Evolutionary conservation across 106 monocot species (phyloP), one percentile per base, ranked within the genome.

Genomic region (Chionographis japonica): DNA sequence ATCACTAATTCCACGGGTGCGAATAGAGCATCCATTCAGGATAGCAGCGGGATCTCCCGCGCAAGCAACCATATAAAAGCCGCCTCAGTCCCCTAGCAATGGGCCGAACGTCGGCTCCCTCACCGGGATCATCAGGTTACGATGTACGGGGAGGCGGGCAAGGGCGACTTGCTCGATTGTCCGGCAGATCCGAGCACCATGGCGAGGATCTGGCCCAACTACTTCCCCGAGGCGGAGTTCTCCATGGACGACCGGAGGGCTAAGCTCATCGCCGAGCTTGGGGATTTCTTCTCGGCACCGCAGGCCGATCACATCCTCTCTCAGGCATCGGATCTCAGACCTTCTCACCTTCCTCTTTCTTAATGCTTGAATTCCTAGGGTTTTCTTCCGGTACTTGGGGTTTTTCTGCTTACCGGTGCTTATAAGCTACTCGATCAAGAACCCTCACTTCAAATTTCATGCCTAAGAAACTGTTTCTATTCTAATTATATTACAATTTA

Each of bases 151-250:
- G 56, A 20, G 14, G 52, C 50, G 2, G 4, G 51, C 61, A 51
- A 59, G 40, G n/a, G 35, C 39, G 12, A 18, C 12, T 39, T 15
- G 7, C 49, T 11, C n/a, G 43, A 37, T 4, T 49, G 13, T 6
- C 37, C 62, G 14, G 35, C 52, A 12, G 61, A 78, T 37, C 53
- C 40, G 6, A 41, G 68, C 51, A 78, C 65, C 20, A 68, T 80
- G 71, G 63, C 50, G 7, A 72, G 36, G 73, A 63, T 92, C 54
- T 98, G 97, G 92, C 70, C 78, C 4, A 74, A 37, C 42, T 98
- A 98, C 70, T 98, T 98, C 27, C 89, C 87, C 0, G 87, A 83
- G 9, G 71, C 60, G 55, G 83, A 85, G 52, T 65, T 87, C 72
- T 52, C 84, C 42, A 40, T 63, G 39, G 75, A 80, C 61, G 89